phyloP scores from a whole-genome alignment of 1,284 basidiomycete species.

The Ganoderma meredithae region DNA sequence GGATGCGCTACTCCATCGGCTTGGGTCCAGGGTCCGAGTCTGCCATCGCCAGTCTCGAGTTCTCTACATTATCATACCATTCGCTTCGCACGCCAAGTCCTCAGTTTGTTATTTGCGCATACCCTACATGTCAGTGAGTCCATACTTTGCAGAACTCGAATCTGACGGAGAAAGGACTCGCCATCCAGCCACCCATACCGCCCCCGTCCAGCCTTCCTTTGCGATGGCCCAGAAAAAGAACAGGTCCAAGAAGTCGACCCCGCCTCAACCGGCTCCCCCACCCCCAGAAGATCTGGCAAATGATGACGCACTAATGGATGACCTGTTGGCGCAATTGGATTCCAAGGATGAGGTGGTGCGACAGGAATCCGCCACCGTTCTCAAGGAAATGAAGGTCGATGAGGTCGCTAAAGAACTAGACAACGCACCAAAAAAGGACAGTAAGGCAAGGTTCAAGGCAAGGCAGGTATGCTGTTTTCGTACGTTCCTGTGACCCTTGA shows the following conservation, averaged over 20 bases:
- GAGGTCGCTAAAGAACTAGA: slow-evolving; percentile 49
- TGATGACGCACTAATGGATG: slow-evolving; percentile 70
- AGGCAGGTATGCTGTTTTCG: slow-evolving; percentile 65
- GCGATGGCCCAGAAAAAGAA: slow-evolving; percentile 55
- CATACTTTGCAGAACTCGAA: not conserved
- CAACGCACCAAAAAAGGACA: slow-evolving; percentile 62
- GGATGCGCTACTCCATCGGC: not conserved
- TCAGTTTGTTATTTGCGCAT: not conserved
- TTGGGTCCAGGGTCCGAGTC: too few species aligned
- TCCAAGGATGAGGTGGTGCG: slow-evolving; percentile 59
- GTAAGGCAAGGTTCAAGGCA: slow-evolving; percentile 79
- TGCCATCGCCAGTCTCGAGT: too few species aligned
- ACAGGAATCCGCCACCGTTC: slow-evolving; percentile 56
- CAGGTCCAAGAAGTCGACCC: slow-evolving; percentile 57
- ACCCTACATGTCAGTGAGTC: not conserved
- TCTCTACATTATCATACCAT: not conserved
- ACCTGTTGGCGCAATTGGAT: slow-evolving; percentile 78
- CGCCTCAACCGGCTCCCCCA: slow-evolving; percentile 33
- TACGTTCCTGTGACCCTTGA: not conserved
- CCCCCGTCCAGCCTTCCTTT: not conserved
- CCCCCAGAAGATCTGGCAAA: slow-evolving; percentile 32
- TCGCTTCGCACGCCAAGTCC: not conserved
- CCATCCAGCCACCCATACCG: not conserved
- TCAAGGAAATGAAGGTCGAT: slow-evolving; percentile 55
- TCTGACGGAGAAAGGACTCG: not conserved